phyloP scores from a whole-genome alignment of 352 stramenopile species.

The Phytopythium litorale region DNA sequence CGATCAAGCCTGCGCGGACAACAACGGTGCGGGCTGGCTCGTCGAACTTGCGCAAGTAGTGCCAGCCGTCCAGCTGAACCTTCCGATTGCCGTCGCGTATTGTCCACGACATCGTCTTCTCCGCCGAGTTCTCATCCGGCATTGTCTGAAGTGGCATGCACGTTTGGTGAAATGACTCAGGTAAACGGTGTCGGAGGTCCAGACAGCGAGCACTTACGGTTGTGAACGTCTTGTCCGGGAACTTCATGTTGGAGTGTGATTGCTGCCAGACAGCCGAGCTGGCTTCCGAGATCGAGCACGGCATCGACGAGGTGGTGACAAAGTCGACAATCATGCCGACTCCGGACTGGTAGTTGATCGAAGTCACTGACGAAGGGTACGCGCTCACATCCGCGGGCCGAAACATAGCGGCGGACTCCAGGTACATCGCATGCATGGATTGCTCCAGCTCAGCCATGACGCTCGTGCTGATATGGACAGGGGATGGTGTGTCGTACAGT shows the following conservation, averaged over 20 bases:
- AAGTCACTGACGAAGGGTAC: background rate
- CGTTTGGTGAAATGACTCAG: too few relatives aligned
- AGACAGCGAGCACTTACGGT: background rate
- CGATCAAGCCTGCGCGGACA: slow-evolving; percentile 16
- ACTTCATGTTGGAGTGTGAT: slow-evolving; percentile 2
- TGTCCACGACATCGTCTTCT: slow-evolving; percentile 19
- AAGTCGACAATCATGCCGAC: slow-evolving; percentile 17
- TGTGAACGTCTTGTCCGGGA: slow-evolving; percentile 17
- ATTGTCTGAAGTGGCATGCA: background rate
- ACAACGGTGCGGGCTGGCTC: slow-evolving; percentile 20
- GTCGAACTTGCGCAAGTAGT: slow-evolving; percentile 25
- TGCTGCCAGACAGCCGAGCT: slow-evolving; percentile 18
- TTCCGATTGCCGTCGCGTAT: slow-evolving; percentile 3
- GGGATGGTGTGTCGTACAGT: background rate
- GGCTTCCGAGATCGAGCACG: slow-evolving; percentile 11
- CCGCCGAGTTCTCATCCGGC: slow-evolving; percentile 5
- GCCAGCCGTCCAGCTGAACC: slow-evolving; percentile 12
- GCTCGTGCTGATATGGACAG: background rate
- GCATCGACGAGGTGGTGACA: slow-evolving; percentile 19
- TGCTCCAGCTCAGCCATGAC: slow-evolving; percentile 20
- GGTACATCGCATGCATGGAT: slow-evolving; percentile 13
- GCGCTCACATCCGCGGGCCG: background rate
- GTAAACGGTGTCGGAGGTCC: too few relatives aligned
- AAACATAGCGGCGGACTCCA: slow-evolving; percentile 15
- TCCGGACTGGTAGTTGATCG: background rate